Evolutionary conservation across 225 moss, liverwort and hornwort species (phyloP).

Genomic region (Polytrichum formosum): DNA sequence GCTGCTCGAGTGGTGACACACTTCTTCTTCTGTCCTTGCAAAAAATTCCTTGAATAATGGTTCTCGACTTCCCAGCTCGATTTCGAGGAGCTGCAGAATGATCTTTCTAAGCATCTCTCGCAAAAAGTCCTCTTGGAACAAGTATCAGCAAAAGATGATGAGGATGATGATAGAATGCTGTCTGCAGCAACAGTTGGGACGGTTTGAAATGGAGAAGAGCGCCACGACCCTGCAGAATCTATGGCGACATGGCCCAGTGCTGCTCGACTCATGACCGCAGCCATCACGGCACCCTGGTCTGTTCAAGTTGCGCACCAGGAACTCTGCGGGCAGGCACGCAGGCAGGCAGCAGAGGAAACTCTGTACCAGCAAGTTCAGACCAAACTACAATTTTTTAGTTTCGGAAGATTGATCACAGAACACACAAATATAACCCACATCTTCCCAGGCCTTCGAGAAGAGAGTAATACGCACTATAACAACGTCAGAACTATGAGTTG

Average conservation of each 20-base stretch:
- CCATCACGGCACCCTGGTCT: neutral
- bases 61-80: neutral
- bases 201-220: neutral
- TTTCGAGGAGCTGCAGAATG: slow-evolving; percentile 3
- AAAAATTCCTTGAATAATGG: neutral
- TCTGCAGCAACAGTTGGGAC: too few species aligned
- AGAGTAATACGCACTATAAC: too few species aligned
- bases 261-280: slow-evolving; percentile 4
- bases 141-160: neutral
- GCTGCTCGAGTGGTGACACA: neutral
- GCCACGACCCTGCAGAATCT: slow-evolving; percentile 3
- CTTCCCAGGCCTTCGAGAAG: too few species aligned
- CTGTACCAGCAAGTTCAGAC: too few species aligned
- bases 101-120: neutral
- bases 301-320: too few species aligned
- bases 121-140: neutral
- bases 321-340: too few species aligned
- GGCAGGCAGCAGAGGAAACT: too few species aligned
- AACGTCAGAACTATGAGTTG: too few species aligned
- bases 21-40: neutral
- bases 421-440: too few species aligned
- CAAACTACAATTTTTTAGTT: too few species aligned
- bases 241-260: slow-evolving; percentile 1
- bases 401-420: too few species aligned
- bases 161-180: neutral